A percentile compares a stretch with the other conserved stretches of the same genome.
Evolutionary conservation across 495 filamentous ascomycete genomes (phyloP).

Genomic region (Aspergillus ostianus): DNA sequence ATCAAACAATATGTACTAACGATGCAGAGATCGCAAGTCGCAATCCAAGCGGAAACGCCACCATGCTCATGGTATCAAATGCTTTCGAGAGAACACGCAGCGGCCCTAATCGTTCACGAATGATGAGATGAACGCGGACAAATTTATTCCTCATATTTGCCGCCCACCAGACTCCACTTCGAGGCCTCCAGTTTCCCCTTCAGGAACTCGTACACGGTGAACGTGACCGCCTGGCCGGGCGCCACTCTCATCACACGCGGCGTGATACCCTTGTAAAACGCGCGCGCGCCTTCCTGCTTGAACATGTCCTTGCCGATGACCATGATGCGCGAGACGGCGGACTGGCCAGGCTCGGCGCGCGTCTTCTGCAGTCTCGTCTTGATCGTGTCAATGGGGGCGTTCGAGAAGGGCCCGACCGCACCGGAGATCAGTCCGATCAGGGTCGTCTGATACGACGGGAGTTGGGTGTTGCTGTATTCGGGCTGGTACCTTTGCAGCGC

Average conservation of each 20-base stretch:
- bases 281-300: conserved; percentile 87
- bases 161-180: conserved; percentile 60
- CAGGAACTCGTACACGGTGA: conserved; percentile 93
- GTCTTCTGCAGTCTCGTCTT: conserved; percentile 95
- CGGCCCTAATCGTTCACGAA: conserved; percentile 15
- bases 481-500: conserved; percentile 68
- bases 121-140: not conserved
- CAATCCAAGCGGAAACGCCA: conserved; percentile 23
- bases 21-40: conserved; percentile 17
- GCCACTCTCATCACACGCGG: conserved; percentile 96
- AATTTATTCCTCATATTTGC: conserved; percentile 70
- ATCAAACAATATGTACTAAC: conserved; percentile 14
- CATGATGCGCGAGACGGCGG: conserved; percentile 72
- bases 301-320: conserved; percentile 89
- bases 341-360: conserved; percentile 76
- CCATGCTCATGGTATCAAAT: conserved; percentile 35
- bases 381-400: conserved; percentile 98
- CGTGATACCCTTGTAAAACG: conserved; percentile 99
- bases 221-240: conserved; percentile 96
- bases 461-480: conserved; percentile 51
- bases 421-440: conserved; percentile 87
- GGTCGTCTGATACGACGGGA: conserved; percentile 88
- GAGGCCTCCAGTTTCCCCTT: conserved; percentile 80
- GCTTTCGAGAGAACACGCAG: conserved; percentile 27
- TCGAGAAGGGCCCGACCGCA: conserved; percentile 92